Percentiles rank a stretch among this genome's conserved stretches.
phyloP scores from a whole-genome alignment of 352 stramenopile genomes.

The Peronospora farinosa region DNA sequence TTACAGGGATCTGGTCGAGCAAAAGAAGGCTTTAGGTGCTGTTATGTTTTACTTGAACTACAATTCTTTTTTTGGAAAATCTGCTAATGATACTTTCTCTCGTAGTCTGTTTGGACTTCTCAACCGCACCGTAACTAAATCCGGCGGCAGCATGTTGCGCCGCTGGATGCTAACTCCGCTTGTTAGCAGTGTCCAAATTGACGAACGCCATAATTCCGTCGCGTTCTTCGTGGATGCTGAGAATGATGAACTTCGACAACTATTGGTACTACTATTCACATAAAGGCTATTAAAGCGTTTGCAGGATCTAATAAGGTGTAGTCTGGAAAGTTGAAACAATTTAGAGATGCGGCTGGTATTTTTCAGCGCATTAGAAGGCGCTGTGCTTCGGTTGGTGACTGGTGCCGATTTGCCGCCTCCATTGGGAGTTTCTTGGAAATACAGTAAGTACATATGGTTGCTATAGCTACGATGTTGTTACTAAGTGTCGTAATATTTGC shows the following conservation, averaged over 20 bases:
- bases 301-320: slow-evolving; percentile 18
- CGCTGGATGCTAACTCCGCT: slow-evolving; percentile 79
- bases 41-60: background rate
- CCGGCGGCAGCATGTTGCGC: slow-evolving; percentile 48
- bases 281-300: background rate
- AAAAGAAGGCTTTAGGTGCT: slow-evolving; percentile 82
- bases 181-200: slow-evolving; percentile 37
- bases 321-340: slow-evolving; percentile 51
- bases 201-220: slow-evolving; percentile 49
- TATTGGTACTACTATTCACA: slow-evolving; percentile 34
- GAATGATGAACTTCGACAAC: slow-evolving; percentile 53
- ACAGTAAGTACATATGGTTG: slow-evolving; percentile 35
- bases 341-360: slow-evolving; percentile 57
- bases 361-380: slow-evolving; percentile 61
- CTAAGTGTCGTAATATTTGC: slow-evolving; percentile 1
- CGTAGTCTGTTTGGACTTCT: slow-evolving; percentile 68
- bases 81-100: background rate
- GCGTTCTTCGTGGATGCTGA: slow-evolving; percentile 48
- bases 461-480: background rate
- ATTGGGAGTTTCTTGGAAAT: slow-evolving; percentile 52
- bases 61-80: background rate
- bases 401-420: slow-evolving; percentile 53
- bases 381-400: slow-evolving; percentile 56
- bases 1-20: slow-evolving; percentile 52
- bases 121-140: slow-evolving; percentile 75